phyloP scores from a whole-genome alignment of 202 grass and related monocot species.

The Carex arenaria region DNA sequence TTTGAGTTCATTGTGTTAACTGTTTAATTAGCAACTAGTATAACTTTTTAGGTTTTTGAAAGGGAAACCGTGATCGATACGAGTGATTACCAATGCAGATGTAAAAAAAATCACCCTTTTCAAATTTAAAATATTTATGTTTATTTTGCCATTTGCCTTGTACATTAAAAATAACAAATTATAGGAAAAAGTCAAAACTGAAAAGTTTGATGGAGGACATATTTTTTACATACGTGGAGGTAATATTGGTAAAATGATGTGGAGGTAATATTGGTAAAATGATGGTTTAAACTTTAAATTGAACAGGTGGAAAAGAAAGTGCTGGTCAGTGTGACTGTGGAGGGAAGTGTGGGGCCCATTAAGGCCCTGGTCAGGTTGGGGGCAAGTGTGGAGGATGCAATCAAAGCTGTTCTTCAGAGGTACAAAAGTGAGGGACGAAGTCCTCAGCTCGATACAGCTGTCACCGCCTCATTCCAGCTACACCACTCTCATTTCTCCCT shows the following conservation, averaged over 20 bases:
- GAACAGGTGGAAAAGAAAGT: conserved; percentile 57
- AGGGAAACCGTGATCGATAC: too few species aligned
- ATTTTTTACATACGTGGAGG: neutral
- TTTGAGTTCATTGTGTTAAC: neutral
- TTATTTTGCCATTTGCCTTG: neutral
- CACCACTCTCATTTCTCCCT: conserved; percentile 84
- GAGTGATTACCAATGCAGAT: too few species aligned
- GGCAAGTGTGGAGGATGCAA: conserved; percentile 64
- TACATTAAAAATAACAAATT: neutral
- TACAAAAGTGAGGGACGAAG: conserved; percentile 69
- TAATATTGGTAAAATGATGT: too few species aligned
- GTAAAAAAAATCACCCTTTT: too few species aligned
- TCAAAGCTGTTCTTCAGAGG: conserved; percentile 51
- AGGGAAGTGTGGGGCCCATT: conserved; percentile 76
- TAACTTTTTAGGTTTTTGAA: too few species aligned
- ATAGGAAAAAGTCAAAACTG: neutral
- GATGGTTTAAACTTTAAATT: neutral
- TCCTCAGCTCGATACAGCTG: conserved; percentile 41
- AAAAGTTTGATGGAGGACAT: neutral
- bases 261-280: neutral
- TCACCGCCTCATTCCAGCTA: conserved; percentile 46
- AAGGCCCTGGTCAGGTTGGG: conserved; percentile 66
- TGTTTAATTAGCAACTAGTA: too few species aligned
- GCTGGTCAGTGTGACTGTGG: conserved; percentile 75
- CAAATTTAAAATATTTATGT: too few species aligned